These are phyloP conservation scores for Hyphopichia khmerensis DNA, from an alignment of 1,139 yeast species.

Conservation along the genomic window DNA sequence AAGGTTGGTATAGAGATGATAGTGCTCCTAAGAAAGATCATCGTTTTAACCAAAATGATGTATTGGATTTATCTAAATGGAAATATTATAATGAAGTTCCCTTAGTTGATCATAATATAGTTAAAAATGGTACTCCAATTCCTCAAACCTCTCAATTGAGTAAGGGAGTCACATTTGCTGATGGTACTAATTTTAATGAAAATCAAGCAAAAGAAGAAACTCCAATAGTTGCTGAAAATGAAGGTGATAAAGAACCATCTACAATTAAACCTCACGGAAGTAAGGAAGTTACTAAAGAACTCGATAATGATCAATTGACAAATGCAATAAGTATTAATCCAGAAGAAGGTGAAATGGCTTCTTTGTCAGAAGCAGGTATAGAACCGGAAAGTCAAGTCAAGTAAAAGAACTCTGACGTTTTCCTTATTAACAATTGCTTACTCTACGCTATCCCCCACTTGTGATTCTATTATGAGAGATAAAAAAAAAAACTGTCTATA, in stretches of 20 bases:
- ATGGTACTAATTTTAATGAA: not conserved
- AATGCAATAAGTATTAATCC: slow-evolving; percentile 19
- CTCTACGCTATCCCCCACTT: too few relatives aligned
- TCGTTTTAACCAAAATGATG: slow-evolving; percentile 20
- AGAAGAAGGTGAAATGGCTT: slow-evolving; percentile 20
- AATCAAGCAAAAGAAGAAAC: not conserved
- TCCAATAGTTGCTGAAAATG: not conserved
- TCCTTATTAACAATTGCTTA: too few relatives aligned
- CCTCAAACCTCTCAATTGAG: not conserved
- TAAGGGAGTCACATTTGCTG: slow-evolving; percentile 1
- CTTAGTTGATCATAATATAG: slow-evolving; percentile 10
- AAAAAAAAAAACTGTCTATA: not conserved
- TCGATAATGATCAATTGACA: slow-evolving; percentile 13
- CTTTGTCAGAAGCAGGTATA: slow-evolving; percentile 1
- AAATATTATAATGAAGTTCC: slow-evolving; percentile 23
- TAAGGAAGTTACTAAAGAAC: slow-evolving; percentile 6
- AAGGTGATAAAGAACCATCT: not conserved
- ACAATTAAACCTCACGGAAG: not conserved
- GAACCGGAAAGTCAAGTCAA: slow-evolving; percentile 2
- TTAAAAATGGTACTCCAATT: not conserved
- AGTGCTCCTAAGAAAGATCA: slow-evolving; percentile 16
- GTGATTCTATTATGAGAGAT: not conserved
- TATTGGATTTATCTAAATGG: slow-evolving; percentile 29
- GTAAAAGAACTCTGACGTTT: not conserved
- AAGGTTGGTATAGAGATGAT: slow-evolving; percentile 42